Conservation (phyloP, 805 yeast genomes). For the Barnettozyma pratensis region DNA sequence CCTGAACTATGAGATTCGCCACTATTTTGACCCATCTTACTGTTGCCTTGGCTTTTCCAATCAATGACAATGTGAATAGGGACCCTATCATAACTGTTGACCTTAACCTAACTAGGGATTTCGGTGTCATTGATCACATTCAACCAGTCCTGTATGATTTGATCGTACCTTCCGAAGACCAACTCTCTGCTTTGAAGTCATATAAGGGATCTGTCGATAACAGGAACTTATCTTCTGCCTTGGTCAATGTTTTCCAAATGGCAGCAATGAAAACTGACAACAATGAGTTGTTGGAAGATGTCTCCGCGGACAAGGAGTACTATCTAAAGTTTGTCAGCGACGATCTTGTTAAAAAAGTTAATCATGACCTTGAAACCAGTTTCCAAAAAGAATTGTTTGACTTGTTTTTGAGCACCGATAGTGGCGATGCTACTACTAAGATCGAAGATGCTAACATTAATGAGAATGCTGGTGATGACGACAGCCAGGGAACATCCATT, state of each 20-base stretch:
- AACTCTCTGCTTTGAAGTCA: background rate
- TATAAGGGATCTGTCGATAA: background rate
- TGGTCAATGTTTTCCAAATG: constrained; percentile 1
- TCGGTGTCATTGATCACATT: background rate
- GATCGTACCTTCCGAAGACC: background rate
- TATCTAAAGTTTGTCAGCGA: constrained; percentile 1
- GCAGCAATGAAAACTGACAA: constrained; percentile 1
- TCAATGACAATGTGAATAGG: background rate
- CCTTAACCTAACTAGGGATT: background rate
- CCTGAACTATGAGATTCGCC: background rate
- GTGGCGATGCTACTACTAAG: no score
- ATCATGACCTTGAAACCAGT: background rate
- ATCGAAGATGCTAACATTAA: no score
- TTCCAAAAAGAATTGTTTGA: background rate
- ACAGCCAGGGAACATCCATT: no score
- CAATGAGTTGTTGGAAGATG: background rate
- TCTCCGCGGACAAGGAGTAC: background rate
- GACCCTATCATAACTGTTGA: background rate
- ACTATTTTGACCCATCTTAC: background rate
- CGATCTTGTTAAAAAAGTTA: background rate
- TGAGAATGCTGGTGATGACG: no score
- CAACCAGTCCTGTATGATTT: constrained; percentile 4
- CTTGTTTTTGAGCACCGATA: background rate
- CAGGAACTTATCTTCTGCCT: background rate
- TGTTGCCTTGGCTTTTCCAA: background rate